These are phyloP conservation scores for Rhodamnia rubescens DNA, from an alignment of 345 rosid species.

Conservation along the genomic window DNA sequence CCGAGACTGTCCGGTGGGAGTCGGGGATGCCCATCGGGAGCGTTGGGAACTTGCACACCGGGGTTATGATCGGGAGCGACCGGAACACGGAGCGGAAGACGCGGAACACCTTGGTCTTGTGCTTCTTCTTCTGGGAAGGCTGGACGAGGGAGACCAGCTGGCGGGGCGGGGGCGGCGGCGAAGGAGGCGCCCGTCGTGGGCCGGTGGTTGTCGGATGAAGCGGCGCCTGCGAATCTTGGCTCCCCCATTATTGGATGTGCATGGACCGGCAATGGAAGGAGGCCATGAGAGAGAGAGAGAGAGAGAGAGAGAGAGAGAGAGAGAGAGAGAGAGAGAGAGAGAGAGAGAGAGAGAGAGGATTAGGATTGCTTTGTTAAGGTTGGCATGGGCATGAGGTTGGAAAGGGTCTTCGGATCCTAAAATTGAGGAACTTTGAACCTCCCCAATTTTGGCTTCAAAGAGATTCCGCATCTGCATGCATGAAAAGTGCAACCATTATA, in stretches of 20 bases:
- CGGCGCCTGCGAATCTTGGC: conserved; percentile 15
- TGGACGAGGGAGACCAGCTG: conserved; percentile 44
- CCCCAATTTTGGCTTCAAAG: neutral
- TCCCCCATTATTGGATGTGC: conserved; percentile 50
- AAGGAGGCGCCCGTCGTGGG: neutral
- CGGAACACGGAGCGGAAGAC: conserved; percentile 51
- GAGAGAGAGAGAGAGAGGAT: too few species aligned
- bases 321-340: too few species aligned
- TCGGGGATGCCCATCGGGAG: conserved; percentile 35
- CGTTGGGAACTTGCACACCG: conserved; percentile 46
- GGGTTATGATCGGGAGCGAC: conserved; percentile 50
- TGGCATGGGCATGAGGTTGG: neutral
- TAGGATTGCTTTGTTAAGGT: neutral
- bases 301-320: neutral
- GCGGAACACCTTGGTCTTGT: conserved; percentile 26
- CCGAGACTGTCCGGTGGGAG: conserved; percentile 10
- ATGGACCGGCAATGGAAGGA: conserved; percentile 10
- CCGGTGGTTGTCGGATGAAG: neutral
- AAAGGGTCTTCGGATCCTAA: neutral
- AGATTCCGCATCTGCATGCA: neutral
- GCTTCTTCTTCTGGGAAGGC: conserved; percentile 45
- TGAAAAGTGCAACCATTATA: neutral
- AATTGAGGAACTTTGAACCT: neutral
- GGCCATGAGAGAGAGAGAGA: conserved; percentile 7
- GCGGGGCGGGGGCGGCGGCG: conserved; percentile 11